Evolutionary conservation across 192 early-diverging fungal genomes (phyloP), one percentile per base, ranked within the genome.

Genomic region (Rhizophagus clarus): DNA sequence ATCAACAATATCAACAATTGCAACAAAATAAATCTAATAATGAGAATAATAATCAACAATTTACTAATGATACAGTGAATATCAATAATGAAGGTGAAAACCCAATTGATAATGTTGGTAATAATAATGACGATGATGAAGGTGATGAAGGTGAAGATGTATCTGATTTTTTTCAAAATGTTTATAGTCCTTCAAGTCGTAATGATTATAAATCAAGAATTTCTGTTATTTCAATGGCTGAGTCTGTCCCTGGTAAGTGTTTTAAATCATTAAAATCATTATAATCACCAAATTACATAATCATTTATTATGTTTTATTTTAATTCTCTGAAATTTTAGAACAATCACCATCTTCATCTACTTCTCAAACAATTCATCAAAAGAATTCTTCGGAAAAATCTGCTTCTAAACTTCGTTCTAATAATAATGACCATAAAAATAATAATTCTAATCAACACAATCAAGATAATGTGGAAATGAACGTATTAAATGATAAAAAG

Each of bases 161-260:
- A 20, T 70, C 68, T 7, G 68, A 70, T 70, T 70, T 70, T 37
- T 70, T 20, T 20, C 37, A 70, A 42, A n/a, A 31, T 10, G 68
- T 22, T 37, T 70, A 37, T 70, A 4, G 20, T 11, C 68, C 68
- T 10, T n/a, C 68, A 32, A 70, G 32, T 70, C 37, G 34, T 70
- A 69, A 22, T 14, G 37, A 70, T 70, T 40, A 42, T 42, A 70
- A n/a, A 22, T 11, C 31, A 42, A 31, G 68, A 40, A 12, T 22
- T 22, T 70, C 68, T n/a, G 32, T 70, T n/a, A 8, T 15, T 67
- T 67, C 64, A 14, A 31, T 31, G 26, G 28, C n/a, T 14, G 26
- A 31, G 4, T 17, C 64, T 31, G 11, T 17, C 0, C 1, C 28
- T 17, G 64, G 64, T 67, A 67, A 67, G 11, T 56, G 20, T 56